Percentiles rank a stretch among this genome's conserved stretches.
phyloP scores from a whole-genome alignment of 768 basidiomycete genomes.

The Leucosporidium creatinivorum region DNA sequence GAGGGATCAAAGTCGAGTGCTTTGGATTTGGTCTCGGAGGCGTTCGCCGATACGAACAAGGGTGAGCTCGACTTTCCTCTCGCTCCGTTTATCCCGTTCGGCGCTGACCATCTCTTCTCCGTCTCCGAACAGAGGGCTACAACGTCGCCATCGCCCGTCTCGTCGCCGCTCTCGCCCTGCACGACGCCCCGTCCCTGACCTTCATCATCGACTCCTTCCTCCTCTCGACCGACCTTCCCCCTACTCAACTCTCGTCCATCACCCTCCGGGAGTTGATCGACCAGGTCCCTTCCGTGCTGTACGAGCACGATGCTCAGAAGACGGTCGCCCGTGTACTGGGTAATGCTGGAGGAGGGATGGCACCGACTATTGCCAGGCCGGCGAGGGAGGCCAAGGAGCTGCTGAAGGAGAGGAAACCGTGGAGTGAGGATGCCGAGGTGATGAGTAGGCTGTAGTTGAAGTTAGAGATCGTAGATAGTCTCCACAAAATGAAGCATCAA shows the following conservation, averaged over 20 bases:
- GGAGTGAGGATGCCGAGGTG: conserved; percentile 41
- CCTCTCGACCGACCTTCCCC: conserved; percentile 53
- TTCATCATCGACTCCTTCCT: conserved; percentile 19
- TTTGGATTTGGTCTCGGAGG: conserved; percentile 66
- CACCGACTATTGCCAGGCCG: conserved; percentile 63
- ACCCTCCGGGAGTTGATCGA: conserved; percentile 41
- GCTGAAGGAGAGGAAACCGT: conserved; percentile 45
- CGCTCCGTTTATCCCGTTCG: background rate
- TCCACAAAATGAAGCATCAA: no score
- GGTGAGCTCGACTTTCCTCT: background rate
- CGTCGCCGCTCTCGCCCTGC: conserved; percentile 21
- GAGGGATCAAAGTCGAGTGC: conserved; percentile 65
- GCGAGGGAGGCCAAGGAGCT: conserved; percentile 75
- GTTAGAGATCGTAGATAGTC: background rate
- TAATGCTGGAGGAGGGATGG: conserved; percentile 50
- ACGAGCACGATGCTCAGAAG: conserved; percentile 53
- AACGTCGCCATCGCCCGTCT: conserved; percentile 21
- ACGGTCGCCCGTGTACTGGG: conserved; percentile 60
- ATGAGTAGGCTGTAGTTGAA: conserved; percentile 35
- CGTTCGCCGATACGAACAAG: conserved; percentile 61
- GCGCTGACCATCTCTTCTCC: conserved; percentile 52
- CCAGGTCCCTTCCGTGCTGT: conserved; percentile 54
- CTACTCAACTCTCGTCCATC: conserved; percentile 46
- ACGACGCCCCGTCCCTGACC: conserved; percentile 1
- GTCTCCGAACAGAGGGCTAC: conserved; percentile 48